phyloP scores from a whole-genome alignment of 768 basidiomycete species.

The Dentipellis sp. region DNA sequence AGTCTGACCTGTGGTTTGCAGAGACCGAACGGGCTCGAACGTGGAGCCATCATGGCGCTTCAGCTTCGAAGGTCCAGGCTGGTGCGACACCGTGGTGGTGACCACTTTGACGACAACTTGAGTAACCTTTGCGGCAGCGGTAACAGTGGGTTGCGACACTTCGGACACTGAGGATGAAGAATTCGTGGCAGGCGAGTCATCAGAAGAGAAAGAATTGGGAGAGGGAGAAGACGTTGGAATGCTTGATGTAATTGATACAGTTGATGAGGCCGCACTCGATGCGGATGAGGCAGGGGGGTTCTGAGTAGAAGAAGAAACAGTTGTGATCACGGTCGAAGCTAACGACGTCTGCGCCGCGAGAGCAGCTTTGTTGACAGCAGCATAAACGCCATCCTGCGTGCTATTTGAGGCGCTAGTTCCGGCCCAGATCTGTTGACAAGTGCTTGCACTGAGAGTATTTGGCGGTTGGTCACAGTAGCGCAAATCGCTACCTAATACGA shows the following conservation, averaged over 20 bases:
- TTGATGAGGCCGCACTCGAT: not conserved
- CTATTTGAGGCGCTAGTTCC: slow-evolving; percentile 17
- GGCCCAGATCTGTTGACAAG: slow-evolving; percentile 52
- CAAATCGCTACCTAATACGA: slow-evolving; percentile 42
- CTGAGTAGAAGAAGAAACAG: slow-evolving; percentile 2
- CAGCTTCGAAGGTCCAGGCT: not conserved
- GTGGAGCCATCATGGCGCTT: not conserved
- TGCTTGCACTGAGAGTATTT: slow-evolving; percentile 17
- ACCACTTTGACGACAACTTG: not conserved
- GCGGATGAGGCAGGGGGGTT: slow-evolving; percentile 7
- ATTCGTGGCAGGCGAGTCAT: not conserved
- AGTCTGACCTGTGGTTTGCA: slow-evolving; percentile 6
- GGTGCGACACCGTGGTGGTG: not conserved
- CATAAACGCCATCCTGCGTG: no score
- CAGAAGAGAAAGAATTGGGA: slow-evolving; percentile 3
- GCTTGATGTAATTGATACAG: slow-evolving; percentile 1
- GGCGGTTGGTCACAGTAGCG: slow-evolving; percentile 52
- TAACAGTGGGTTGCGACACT: not conserved
- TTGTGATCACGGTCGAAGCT: not conserved
- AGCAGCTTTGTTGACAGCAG: no score
- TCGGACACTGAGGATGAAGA: not conserved
- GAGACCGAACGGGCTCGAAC: not conserved
- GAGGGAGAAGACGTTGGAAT: slow-evolving; percentile 3
- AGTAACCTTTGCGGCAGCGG: not conserved
- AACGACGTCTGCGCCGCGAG: no score